phyloP scores from a whole-genome alignment of 169 alveolate genomes.

The Eimeria falciformis region DNA sequence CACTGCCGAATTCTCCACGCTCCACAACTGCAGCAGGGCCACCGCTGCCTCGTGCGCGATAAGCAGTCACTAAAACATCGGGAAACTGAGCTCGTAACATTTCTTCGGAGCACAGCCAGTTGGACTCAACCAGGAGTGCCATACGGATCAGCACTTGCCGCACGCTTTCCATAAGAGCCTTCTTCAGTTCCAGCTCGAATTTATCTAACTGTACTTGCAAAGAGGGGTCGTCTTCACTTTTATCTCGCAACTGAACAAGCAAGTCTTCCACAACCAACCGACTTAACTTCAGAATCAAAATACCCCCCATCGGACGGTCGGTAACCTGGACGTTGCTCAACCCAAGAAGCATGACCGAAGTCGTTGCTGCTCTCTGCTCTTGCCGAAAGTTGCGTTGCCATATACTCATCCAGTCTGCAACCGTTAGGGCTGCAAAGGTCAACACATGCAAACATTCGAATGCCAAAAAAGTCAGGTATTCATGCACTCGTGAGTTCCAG shows the following conservation, averaged over 20 bases:
- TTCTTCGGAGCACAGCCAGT: constrained; percentile 65
- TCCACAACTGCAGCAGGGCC: constrained; percentile 70
- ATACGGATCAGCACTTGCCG: constrained; percentile 63
- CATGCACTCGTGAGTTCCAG: too few relatives aligned
- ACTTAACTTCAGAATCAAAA: constrained; percentile 64
- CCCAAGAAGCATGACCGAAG: constrained; percentile 67
- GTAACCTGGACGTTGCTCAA: constrained; percentile 61
- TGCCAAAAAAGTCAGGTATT: background rate
- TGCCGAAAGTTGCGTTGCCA: constrained; percentile 69
- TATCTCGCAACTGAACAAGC: constrained; percentile 62
- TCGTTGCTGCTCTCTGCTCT: constrained; percentile 64
- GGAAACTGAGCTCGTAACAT: constrained; percentile 56
- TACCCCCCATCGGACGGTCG: constrained; percentile 73
- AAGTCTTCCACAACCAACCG: constrained; percentile 61
- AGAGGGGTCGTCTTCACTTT: constrained; percentile 64
- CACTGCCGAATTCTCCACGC: constrained; percentile 73
- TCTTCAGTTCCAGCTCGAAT: constrained; percentile 46
- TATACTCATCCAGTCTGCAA: constrained; percentile 31
- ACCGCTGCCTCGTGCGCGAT: constrained; percentile 69
- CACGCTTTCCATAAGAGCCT: constrained; percentile 54
- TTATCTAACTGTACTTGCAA: constrained; percentile 36
- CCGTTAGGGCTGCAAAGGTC: constrained; percentile 23
- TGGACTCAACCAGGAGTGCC: constrained; percentile 55
- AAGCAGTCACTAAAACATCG: constrained; percentile 66
- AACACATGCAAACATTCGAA: background rate